Conservation (phyloP, 2,329 filamentous ascomycete species). For the Clonostachys sp. region DNA sequence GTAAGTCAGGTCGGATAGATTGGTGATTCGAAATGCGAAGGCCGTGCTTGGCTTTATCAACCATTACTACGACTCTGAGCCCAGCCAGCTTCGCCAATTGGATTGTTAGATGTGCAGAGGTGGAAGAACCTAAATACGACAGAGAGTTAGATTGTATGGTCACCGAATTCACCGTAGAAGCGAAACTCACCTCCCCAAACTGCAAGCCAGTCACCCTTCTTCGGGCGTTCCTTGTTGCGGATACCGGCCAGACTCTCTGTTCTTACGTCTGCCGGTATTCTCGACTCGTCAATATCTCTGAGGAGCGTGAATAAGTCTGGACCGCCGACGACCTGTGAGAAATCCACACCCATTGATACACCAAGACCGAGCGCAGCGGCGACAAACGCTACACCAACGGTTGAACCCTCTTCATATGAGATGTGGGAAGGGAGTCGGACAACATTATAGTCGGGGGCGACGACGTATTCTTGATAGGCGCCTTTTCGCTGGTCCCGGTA, state of each 20-base stretch:
- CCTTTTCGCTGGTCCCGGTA: conserved; percentile 70
- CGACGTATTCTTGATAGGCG: conserved; percentile 65
- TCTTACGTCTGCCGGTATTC: conserved; percentile 56
- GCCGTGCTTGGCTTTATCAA: conserved; percentile 65
- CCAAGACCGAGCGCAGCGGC: conserved; percentile 63
- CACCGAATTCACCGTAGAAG: conserved; percentile 3
- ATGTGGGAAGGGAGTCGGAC: conserved; percentile 53
- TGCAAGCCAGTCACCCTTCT: conserved; percentile 62
- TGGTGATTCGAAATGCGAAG: conserved; percentile 43
- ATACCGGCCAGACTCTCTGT: conserved; percentile 59
- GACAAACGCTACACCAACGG: conserved; percentile 67
- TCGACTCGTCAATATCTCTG: conserved; percentile 32
- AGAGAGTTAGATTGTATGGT: neutral
- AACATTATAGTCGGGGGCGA: conserved; percentile 61
- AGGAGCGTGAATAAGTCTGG: conserved; percentile 55
- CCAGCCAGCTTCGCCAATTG: conserved; percentile 66
- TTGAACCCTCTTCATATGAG: conserved; percentile 51
- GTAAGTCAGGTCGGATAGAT: conserved; percentile 48
- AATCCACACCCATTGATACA: conserved; percentile 66
- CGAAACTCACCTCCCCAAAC: conserved; percentile 62
- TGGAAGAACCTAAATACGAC: conserved; percentile 53
- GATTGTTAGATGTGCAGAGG: conserved; percentile 60
- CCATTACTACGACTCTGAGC: conserved; percentile 59
- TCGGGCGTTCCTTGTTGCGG: conserved; percentile 43
- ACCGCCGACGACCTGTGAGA: conserved; percentile 43